Base-by-base conservation (phyloP, 345 rosid species). In the Raphanus raphanistrum region DNA sequence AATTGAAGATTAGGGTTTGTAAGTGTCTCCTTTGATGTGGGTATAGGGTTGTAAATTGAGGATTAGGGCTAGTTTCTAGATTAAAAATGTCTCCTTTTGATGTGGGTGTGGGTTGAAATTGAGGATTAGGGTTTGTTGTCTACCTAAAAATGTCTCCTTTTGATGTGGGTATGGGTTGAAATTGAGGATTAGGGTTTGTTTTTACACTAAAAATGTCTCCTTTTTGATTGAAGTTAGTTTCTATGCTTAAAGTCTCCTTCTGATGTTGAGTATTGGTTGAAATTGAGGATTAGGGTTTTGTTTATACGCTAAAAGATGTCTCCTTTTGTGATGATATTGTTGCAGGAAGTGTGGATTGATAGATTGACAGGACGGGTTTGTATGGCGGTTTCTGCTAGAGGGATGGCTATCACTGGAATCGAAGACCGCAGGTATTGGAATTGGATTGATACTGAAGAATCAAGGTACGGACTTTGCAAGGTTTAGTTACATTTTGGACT, bases 351-450 rank as follows among this genome's bases (percentile, higher is more conserved):
- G 69, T 94, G 98, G 98, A 63, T 94, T 60, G 98, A 94, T 70
- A 91, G 85, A 82, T 88, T 87, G 72, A 89, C 96, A 3, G 97
- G 98, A 28, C 84, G 86, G 68, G 86, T 89, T 71, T 91, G 97
- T 71, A 82, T 94, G 94, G 88, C 96, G 3, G 85, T 94, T 80
- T 89, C 97, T 0, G 89, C 98, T 0, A 89, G 63, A 84, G 96
- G 88, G 76, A 87, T 94, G 97, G 82, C 90, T 0, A 88, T 94
- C 2, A 94, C 98, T 0, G 96, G 97, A 52, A 87, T 94, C 2
- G 97, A 90, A 41, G 98, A 94, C 65, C 85, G 94, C 54, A 87
- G 98, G 84, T 94, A 94, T 77, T 94, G 98, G 98, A 94, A 82
- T 80, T 90, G 96, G 98, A 70, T 91, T 76, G 81, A 88, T 15